Evolutionary conservation across 345 rosid genomes (phyloP).

Genomic region (Lepidium aucheri): DNA sequence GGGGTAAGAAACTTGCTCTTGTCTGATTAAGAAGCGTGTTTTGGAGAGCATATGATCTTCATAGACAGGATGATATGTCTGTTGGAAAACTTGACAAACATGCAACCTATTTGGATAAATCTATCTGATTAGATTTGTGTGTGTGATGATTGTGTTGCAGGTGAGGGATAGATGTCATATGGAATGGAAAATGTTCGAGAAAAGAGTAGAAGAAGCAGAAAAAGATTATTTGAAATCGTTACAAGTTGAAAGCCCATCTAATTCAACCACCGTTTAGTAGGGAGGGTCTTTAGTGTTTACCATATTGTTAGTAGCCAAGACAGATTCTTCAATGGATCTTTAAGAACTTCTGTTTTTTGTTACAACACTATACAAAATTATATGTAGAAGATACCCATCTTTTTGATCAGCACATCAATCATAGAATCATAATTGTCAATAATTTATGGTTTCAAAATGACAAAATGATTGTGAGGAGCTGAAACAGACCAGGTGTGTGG

Average conservation of each 20-base stretch:
- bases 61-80: no score
- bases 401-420: neutral
- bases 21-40: neutral
- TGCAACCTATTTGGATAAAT: neutral
- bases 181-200: slow-evolving; percentile 75
- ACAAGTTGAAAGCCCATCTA: slow-evolving; percentile 13
- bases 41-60: no score
- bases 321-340: neutral
- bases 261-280: slow-evolving; percentile 24
- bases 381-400: neutral
- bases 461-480: neutral
- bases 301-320: neutral
- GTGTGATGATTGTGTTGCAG: slow-evolving; percentile 27
- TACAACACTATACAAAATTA: no score
- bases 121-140: neutral
- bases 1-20: slow-evolving; percentile 47
- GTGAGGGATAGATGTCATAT: slow-evolving; percentile 63
- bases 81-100: neutral
- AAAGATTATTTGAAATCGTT: slow-evolving; percentile 33
- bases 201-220: slow-evolving; percentile 59
- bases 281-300: neutral
- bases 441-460: neutral
- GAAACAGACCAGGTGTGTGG: slow-evolving; percentile 7
- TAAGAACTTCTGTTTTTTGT: no score
- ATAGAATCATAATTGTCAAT: neutral